Percentiles rank a stretch among this genome's conserved stretches.
phyloP scores from a whole-genome alignment of 2,329 filamentous ascomycete genomes.

The Ceratocystis colombiana region DNA sequence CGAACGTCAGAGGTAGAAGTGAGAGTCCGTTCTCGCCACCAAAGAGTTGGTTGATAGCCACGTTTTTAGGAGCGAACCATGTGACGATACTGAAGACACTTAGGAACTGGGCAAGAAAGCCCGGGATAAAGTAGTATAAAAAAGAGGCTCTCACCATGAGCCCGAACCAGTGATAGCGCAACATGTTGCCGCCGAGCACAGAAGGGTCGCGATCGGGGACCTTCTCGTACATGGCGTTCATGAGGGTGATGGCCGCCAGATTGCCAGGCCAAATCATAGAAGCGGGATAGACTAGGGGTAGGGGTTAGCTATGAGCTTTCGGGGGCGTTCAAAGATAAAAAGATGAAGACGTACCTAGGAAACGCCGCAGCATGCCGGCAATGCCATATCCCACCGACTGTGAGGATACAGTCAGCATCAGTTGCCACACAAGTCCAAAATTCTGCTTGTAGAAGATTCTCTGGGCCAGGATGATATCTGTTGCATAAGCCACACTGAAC shows the following conservation, averaged over 20 bases:
- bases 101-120: slow-evolving; percentile 57
- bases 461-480: slow-evolving; percentile 63
- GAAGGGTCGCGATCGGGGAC: slow-evolving; percentile 42
- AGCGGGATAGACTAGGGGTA: slow-evolving; percentile 45
- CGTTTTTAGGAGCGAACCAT: slow-evolving; percentile 60
- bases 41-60: slow-evolving; percentile 62
- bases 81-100: slow-evolving; percentile 62
- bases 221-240: slow-evolving; percentile 62
- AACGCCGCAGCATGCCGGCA: slow-evolving; percentile 56
- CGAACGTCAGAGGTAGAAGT: slow-evolving; percentile 61
- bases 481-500: slow-evolving; percentile 60
- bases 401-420: slow-evolving; percentile 56
- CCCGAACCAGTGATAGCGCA: slow-evolving; percentile 55
- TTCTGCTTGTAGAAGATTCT: slow-evolving; percentile 60
- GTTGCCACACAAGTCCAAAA: slow-evolving; percentile 56
- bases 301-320: background rate
- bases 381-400: slow-evolving; percentile 62
- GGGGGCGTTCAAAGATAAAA: background rate
- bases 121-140: slow-evolving; percentile 59
- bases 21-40: slow-evolving; percentile 58
- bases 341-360: slow-evolving; percentile 40
- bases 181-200: slow-evolving; percentile 53
- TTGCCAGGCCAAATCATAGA: slow-evolving; percentile 67
- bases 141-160: slow-evolving; percentile 49
- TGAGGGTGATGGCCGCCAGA: slow-evolving; percentile 55